Evolutionary conservation across 164 flowering plant genomes (phyloP), one percentile per base, ranked within the genome.

Genomic region (Aristolochia contorta): DNA sequence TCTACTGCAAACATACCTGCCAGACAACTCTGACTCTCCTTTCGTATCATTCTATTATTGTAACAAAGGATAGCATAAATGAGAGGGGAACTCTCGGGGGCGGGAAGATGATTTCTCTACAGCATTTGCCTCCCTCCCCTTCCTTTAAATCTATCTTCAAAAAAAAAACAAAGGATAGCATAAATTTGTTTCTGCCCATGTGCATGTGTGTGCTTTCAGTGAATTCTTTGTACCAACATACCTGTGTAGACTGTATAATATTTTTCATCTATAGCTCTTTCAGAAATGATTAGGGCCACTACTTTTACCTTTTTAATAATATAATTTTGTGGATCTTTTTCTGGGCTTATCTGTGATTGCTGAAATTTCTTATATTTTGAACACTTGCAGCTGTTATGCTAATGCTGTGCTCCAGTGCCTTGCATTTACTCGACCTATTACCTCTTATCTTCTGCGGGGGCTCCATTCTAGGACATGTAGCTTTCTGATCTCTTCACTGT

Each of bases 391-490:
- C 71, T 93, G 98, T 70, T 93, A 84, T 75, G 98, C 98, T 18
- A 92, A 92, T 82, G 91, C 80, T 65, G 97, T 93, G 57, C 89
- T 93, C 47, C 98, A 93, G 75, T 93, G 98, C 79, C 76, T 93
- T 79, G 74, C 89, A 67, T 90, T 84, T 66, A 93, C 98, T 62
- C 98, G 91, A 37, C 96, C 98, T 45, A 79, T 93, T 63, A 78
- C 87, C 56, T 81, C 92, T 53, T 93, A 83, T 80, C 80, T 87
- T 71, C 91, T 86, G n/a, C n/a, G 84, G 68, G 84, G 86, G 57
- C 72, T 83, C 54, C 98, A 93, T 70, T 75, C 84, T 12, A 81
- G 76, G 81, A 21, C 76, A 73, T 93, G 98, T 80, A 80, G 30
- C 86, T 75, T 59, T 69, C 61, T 66, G n/a, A 56, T 62, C 27